phyloP scores from a whole-genome alignment of 2,329 filamentous ascomycete genomes.

The Lasiodiplodia sp. region DNA sequence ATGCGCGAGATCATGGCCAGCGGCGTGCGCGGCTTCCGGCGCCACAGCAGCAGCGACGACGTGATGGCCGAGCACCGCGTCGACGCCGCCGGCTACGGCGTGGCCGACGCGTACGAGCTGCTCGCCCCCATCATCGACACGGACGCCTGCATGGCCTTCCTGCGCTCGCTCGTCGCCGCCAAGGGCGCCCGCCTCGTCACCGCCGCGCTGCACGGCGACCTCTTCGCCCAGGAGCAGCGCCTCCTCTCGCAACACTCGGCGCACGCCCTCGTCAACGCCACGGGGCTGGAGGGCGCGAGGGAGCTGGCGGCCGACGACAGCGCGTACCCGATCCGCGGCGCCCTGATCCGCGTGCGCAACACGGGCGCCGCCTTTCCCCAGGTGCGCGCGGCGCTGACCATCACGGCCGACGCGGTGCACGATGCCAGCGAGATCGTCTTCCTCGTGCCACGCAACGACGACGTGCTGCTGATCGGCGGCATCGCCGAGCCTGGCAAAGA shows the following conservation, averaged over 20 bases:
- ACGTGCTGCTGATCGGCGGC: slow-evolving; percentile 51
- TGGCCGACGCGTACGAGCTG: slow-evolving; percentile 55
- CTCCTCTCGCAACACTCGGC: slow-evolving; percentile 46
- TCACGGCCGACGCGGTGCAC: slow-evolving; percentile 50
- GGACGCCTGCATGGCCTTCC: slow-evolving; percentile 53
- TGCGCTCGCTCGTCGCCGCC: slow-evolving; percentile 50
- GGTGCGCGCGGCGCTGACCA: slow-evolving; percentile 50
- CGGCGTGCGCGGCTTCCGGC: slow-evolving; percentile 50
- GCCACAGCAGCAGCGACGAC: slow-evolving; percentile 41
- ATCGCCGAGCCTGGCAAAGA: slow-evolving; percentile 30
- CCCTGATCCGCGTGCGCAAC: slow-evolving; percentile 55
- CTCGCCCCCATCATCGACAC: slow-evolving; percentile 57
- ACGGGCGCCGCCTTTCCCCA: slow-evolving; percentile 53
- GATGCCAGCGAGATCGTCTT: slow-evolving; percentile 52
- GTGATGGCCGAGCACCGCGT: slow-evolving; percentile 40
- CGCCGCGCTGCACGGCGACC: slow-evolving; percentile 47
- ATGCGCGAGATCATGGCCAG: slow-evolving; percentile 52
- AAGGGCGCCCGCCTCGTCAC: slow-evolving; percentile 53
- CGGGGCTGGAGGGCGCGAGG: slow-evolving; percentile 46
- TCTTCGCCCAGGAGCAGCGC: slow-evolving; percentile 46
- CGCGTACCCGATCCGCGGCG: slow-evolving; percentile 55
- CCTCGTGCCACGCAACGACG: slow-evolving; percentile 55
- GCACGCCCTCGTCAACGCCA: slow-evolving; percentile 55
- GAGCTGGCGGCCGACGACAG: slow-evolving; percentile 50
- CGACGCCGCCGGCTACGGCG: slow-evolving; percentile 43